These are phyloP conservation scores for Collybia sp. DNA, from an alignment of 768 basidiomycete genomes.

Conservation along the genomic window DNA sequence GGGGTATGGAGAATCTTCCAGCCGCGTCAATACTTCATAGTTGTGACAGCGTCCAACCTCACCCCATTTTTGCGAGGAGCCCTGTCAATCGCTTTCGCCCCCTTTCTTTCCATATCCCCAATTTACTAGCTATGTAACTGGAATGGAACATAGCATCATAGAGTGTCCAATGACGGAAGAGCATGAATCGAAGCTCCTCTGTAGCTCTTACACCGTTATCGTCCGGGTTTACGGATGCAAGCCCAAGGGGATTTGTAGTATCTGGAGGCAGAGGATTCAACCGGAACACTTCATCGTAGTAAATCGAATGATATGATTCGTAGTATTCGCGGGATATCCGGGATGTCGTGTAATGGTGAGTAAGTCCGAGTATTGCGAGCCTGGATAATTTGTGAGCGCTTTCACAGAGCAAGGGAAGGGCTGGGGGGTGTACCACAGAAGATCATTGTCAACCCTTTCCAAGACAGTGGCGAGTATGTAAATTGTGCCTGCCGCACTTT, in stretches of 20 bases:
- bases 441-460: slow-evolving; percentile 89
- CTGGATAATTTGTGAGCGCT: slow-evolving; percentile 30
- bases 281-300: slow-evolving; percentile 88
- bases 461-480: slow-evolving; percentile 89
- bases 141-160: slow-evolving; percentile 99
- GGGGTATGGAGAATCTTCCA: slow-evolving; percentile 85
- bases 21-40: background rate
- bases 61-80: slow-evolving; percentile 98
- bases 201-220: slow-evolving; percentile 77
- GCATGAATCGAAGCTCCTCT: slow-evolving; percentile 90
- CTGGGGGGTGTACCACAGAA: slow-evolving; percentile 68
- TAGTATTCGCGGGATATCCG: slow-evolving; percentile 86
- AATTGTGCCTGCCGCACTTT: slow-evolving; percentile 84
- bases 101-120: slow-evolving; percentile 95
- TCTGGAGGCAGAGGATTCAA: slow-evolving; percentile 64
- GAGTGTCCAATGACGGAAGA: slow-evolving; percentile 96
- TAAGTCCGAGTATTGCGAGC: slow-evolving; percentile 91
- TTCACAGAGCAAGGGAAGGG: background rate
- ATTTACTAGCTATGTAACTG: slow-evolving; percentile 89
- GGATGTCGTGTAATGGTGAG: slow-evolving; percentile 85
- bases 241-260: slow-evolving; percentile 21
- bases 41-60: slow-evolving; percentile 2
- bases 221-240: slow-evolving; percentile 66
- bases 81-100: slow-evolving; percentile 88
- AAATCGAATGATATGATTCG: slow-evolving; percentile 75